Percentiles rank a stretch among this genome's conserved stretches.
Evolutionary conservation across 2,329 filamentous ascomycete genomes (phyloP).

Genomic region (Aschersonia sp.): DNA sequence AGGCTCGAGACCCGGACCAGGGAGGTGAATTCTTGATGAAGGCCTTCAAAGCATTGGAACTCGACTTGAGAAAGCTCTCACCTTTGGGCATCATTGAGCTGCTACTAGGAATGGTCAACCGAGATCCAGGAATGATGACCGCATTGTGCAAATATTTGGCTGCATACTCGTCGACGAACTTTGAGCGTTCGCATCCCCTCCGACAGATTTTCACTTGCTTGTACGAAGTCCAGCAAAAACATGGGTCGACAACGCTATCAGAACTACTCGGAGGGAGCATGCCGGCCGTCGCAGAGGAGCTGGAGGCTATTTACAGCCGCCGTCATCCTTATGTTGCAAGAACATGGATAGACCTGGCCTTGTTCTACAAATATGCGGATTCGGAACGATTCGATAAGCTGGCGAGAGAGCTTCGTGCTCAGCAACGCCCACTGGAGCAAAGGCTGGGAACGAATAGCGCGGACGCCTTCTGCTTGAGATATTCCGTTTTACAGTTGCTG

Average conservation of each 20-base stretch:
- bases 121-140: slow-evolving; percentile 29
- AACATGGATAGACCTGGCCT: slow-evolving; percentile 25
- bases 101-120: slow-evolving; percentile 27
- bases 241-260: slow-evolving; percentile 25
- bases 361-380: slow-evolving; percentile 23
- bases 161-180: slow-evolving; percentile 26
- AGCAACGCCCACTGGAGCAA: slow-evolving; percentile 21
- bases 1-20: slow-evolving; percentile 22
- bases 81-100: slow-evolving; percentile 28
- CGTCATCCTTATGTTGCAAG: slow-evolving; percentile 27
- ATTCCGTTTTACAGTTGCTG: slow-evolving; percentile 24
- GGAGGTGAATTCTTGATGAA: slow-evolving; percentile 25
- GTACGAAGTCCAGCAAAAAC: slow-evolving; percentile 30
- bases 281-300: slow-evolving; percentile 26
- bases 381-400: slow-evolving; percentile 21
- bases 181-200: slow-evolving; percentile 26
- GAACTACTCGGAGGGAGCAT: slow-evolving; percentile 26
- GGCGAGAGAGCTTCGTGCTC: slow-evolving; percentile 19
- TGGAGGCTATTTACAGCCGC: slow-evolving; percentile 28
- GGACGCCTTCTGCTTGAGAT: slow-evolving; percentile 24
- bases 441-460: slow-evolving; percentile 15
- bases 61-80: slow-evolving; percentile 26
- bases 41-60: slow-evolving; percentile 27
- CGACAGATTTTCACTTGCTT: slow-evolving; percentile 26
- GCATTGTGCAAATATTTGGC: slow-evolving; percentile 29